A percentile compares a stretch with the other conserved stretches of the same genome.
phyloP scores from a whole-genome alignment of 1,284 basidiomycete species.

The Heterobasidion occidentale region DNA sequence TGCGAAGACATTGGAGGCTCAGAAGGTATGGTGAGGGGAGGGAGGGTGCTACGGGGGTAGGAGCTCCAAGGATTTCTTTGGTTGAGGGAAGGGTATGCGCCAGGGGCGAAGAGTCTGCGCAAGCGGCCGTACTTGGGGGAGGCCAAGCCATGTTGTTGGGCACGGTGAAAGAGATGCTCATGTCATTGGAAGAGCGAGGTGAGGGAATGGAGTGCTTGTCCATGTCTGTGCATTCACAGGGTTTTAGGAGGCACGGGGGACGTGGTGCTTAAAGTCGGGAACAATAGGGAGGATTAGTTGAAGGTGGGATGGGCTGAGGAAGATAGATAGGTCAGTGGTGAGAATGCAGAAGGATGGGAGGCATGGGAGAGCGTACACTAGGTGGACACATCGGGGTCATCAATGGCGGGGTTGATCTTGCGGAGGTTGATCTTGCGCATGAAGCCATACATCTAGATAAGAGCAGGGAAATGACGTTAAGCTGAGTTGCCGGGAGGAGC shows the following conservation, averaged over 20 bases:
- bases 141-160: slow-evolving; percentile 30
- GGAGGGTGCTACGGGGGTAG: slow-evolving; percentile 60
- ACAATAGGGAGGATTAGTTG: slow-evolving; percentile 82
- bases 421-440: slow-evolving; percentile 91
- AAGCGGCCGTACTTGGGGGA: slow-evolving; percentile 44
- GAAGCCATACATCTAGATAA: slow-evolving; percentile 81
- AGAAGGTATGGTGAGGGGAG: slow-evolving; percentile 75
- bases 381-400: slow-evolving; percentile 87
- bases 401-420: slow-evolving; percentile 85
- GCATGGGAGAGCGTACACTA: slow-evolving; percentile 64
- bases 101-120: slow-evolving; percentile 75
- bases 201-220: slow-evolving; percentile 60
- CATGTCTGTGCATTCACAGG: slow-evolving; percentile 57
- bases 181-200: slow-evolving; percentile 61
- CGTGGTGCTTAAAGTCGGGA: slow-evolving; percentile 86
- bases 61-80: slow-evolving; percentile 52
- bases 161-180: slow-evolving; percentile 52
- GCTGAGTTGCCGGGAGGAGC: slow-evolving; percentile 86
- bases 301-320: slow-evolving; percentile 75
- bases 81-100: slow-evolving; percentile 61
- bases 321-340: slow-evolving; percentile 4
- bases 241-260: slow-evolving; percentile 82
- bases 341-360: not conserved
- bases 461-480: slow-evolving; percentile 7
- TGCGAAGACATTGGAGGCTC: slow-evolving; percentile 55